Percentiles rank a stretch among this genome's conserved stretches.
Conservation (phyloP, 805 yeast species). For the Kazachstania psychrophila region DNA sequence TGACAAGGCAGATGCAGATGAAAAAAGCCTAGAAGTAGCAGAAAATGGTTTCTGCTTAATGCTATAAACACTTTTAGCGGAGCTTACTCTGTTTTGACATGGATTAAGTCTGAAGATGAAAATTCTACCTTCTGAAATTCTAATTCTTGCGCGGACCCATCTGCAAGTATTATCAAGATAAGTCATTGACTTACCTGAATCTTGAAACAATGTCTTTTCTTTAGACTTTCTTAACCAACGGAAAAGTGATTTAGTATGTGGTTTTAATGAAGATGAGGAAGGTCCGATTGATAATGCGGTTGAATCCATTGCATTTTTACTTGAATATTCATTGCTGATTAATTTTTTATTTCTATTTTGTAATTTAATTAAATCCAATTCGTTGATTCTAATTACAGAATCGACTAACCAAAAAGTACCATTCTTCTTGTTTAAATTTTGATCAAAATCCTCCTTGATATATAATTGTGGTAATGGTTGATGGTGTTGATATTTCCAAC, state of each 20-base stretch:
- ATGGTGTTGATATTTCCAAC: slow-evolving; percentile 22
- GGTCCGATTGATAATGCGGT: neutral
- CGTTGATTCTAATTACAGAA: slow-evolving; percentile 11
- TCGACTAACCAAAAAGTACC: slow-evolving; percentile 24
- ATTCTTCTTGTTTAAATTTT: slow-evolving; percentile 7
- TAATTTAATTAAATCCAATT: neutral
- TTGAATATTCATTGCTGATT: neutral
- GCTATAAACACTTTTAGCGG: too few relatives aligned
- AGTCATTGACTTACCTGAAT: slow-evolving; percentile 13
- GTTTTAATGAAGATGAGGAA: neutral
- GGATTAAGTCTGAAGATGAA: slow-evolving; percentile 12
- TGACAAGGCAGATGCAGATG: neutral
- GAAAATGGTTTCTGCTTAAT: too few relatives aligned
- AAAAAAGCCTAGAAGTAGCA: neutral
- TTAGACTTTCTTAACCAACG: slow-evolving; percentile 16
- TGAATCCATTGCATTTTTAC: neutral
- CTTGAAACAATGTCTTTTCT: slow-evolving; percentile 9
- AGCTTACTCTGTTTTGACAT: too few relatives aligned
- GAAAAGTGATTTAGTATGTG: slow-evolving; percentile 7
- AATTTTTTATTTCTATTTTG: slow-evolving; percentile 3
- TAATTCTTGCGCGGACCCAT: slow-evolving; percentile 18
- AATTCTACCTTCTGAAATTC: slow-evolving; percentile 23
- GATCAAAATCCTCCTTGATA: slow-evolving; percentile 20
- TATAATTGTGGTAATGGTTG: slow-evolving; percentile 19
- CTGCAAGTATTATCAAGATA: slow-evolving; percentile 15